Evolutionary conservation across 2,329 filamentous ascomycete species (phyloP).

Genomic region (Hypoxylon sp.): DNA sequence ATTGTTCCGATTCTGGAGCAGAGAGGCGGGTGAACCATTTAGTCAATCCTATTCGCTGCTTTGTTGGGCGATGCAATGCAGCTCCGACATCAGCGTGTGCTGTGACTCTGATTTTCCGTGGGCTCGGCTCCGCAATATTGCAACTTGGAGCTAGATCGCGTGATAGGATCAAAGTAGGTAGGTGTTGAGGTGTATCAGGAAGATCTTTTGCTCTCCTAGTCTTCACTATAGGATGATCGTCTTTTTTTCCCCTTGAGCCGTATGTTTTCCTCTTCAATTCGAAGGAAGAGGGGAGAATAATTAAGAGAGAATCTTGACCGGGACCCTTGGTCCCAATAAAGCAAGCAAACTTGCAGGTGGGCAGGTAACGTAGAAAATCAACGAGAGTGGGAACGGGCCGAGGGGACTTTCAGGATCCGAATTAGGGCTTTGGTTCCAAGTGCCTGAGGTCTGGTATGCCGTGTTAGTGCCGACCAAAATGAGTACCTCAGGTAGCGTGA

Average conservation of each 20-base stretch:
- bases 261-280: constrained; percentile 10
- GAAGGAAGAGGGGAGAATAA: constrained; percentile 10
- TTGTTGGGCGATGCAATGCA: constrained; percentile 41
- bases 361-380: constrained; percentile 14
- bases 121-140: constrained; percentile 34
- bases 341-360: constrained; percentile 37
- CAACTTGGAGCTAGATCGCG: constrained; percentile 18
- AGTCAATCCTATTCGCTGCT: constrained; percentile 38
- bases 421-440: constrained; percentile 29
- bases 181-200: constrained; percentile 14
- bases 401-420: constrained; percentile 34
- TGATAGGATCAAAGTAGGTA: constrained; percentile 28
- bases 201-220: constrained; percentile 1
- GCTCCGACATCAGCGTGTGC: constrained; percentile 39
- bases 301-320: constrained; percentile 11
- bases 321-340: constrained; percentile 21
- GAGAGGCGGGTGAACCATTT: constrained; percentile 35
- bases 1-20: constrained; percentile 40
- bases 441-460: constrained; percentile 3
- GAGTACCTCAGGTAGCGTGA: constrained; percentile 1
- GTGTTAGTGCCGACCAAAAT: background rate
- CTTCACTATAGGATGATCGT: constrained; percentile 3
- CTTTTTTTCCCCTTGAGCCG: background rate
- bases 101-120: constrained; percentile 24
- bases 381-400: constrained; percentile 37